Percentiles rank a stretch among this genome's conserved stretches.
Conservation (phyloP, 441 rosid genomes). For the Jatropha podagrica region DNA sequence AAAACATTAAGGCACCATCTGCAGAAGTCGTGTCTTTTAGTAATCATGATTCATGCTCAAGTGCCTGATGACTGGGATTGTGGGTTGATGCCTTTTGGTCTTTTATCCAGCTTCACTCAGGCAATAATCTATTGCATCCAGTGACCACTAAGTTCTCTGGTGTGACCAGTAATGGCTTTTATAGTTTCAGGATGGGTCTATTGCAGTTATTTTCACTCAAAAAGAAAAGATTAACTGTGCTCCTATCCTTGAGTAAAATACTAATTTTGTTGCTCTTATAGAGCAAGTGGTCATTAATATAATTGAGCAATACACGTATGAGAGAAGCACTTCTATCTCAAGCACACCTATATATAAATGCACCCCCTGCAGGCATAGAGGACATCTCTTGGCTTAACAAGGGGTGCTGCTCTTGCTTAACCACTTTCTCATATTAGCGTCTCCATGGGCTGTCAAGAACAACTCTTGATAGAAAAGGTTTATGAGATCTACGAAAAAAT, state of each 20-base stretch:
- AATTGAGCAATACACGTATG: neutral
- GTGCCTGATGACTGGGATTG: slow-evolving; percentile 16
- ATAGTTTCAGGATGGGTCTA: too few species aligned
- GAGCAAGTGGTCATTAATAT: neutral
- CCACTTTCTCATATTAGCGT: slow-evolving; percentile 20
- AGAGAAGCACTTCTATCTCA: neutral
- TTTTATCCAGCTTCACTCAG: neutral
- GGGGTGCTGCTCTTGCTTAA: neutral
- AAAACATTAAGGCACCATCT: slow-evolving; percentile 5
- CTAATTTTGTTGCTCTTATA: neutral
- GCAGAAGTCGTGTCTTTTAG: neutral
- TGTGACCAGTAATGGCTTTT: neutral
- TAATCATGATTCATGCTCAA: neutral
- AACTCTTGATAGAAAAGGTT: slow-evolving; percentile 50
- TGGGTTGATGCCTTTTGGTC: neutral
- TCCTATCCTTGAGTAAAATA: neutral
- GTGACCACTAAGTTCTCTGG: neutral
- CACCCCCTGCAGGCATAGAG: neutral
- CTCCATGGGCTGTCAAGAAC: slow-evolving; percentile 54
- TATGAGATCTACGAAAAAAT: slow-evolving; percentile 52
- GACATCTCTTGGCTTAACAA: neutral
- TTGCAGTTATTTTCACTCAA: too few species aligned
- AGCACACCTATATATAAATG: neutral
- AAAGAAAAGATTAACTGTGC: neutral
- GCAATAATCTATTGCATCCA: neutral